Evolutionary conservation across 2,329 filamentous ascomycete species (phyloP).

Genomic region (Neofusicoccum ribis): DNA sequence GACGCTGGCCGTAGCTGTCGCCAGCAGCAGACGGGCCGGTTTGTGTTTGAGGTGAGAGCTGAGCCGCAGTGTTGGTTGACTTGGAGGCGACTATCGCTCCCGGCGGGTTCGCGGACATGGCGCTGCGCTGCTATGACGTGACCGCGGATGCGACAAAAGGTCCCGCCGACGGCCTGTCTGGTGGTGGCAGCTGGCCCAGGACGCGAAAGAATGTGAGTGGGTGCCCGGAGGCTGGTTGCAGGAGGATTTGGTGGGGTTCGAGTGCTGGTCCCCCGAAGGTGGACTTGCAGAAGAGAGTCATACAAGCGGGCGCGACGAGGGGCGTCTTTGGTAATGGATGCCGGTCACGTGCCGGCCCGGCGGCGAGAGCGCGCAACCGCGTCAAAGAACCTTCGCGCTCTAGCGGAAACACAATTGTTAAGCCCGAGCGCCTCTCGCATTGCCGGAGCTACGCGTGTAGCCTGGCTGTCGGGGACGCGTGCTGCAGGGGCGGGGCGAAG

Average conservation of each 20-base stretch:
- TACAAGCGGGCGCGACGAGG: conserved; percentile 1
- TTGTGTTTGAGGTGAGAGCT: conserved; percentile 46
- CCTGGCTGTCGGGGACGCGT: neutral
- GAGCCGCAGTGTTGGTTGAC: conserved; percentile 36
- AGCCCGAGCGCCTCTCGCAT: neutral
- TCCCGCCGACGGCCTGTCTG: neutral
- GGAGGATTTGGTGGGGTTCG: neutral
- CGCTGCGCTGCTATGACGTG: conserved; percentile 17
- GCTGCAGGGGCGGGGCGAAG: neutral
- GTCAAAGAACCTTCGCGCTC: neutral
- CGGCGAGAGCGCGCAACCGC: neutral
- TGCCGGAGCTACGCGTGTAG: neutral
- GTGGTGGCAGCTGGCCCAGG: neutral
- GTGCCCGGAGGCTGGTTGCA: neutral
- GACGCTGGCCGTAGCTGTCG: conserved; percentile 46
- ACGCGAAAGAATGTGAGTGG: neutral
- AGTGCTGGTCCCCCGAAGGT: conserved; percentile 18
- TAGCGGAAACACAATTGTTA: neutral
- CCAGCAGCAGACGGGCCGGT: conserved; percentile 44
- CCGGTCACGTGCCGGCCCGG: neutral
- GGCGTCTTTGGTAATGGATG: neutral
- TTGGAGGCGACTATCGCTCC: conserved; percentile 44
- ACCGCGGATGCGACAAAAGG: neutral
- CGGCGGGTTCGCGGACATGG: conserved; percentile 48
- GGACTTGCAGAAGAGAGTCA: conserved; percentile 19